Evolutionary conservation across 305 asterid species (phyloP).

Genomic region (Galium porrigens): DNA sequence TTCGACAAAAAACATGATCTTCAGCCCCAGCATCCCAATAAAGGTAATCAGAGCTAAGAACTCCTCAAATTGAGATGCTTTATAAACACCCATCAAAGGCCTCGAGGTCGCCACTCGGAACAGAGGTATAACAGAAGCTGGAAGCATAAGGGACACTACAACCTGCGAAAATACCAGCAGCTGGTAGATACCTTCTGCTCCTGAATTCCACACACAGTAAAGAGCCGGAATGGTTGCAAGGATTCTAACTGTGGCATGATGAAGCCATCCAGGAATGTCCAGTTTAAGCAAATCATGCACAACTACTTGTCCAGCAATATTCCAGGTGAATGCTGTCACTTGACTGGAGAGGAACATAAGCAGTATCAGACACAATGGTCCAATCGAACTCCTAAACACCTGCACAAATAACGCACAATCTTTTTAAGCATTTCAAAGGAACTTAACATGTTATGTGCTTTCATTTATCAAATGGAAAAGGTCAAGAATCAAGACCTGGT

Average conservation of each 20-base stretch:
- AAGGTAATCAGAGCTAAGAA: conserved; percentile 43
- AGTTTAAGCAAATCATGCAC: conserved; percentile 43
- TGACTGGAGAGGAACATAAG: conserved; percentile 58
- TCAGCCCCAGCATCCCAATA: conserved; percentile 56
- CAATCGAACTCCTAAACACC: conserved; percentile 55
- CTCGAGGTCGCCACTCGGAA: conserved; percentile 74
- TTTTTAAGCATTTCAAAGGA: neutral
- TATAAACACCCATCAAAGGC: conserved; percentile 61
- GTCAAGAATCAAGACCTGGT: conserved; percentile 45
- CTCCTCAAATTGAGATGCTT: conserved; percentile 46
- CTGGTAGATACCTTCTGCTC: conserved; percentile 79
- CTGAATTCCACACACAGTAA: conserved; percentile 61
- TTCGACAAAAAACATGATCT: conserved; percentile 62
- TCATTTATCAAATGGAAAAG: neutral
- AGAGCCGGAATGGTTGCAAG: conserved; percentile 68
- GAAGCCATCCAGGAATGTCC: conserved; percentile 88
- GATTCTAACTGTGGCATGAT: conserved; percentile 69
- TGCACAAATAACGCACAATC: conserved; percentile 23
- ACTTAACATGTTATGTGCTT: neutral
- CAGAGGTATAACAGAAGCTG: conserved; percentile 78
- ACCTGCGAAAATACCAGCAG: conserved; percentile 66
- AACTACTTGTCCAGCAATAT: conserved; percentile 52
- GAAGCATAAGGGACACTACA: conserved; percentile 71
- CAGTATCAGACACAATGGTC: conserved; percentile 44
- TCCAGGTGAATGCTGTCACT: conserved; percentile 61